phyloP scores from a whole-genome alignment of 257 asterid species.

The Ophiorrhiza pumila region DNA sequence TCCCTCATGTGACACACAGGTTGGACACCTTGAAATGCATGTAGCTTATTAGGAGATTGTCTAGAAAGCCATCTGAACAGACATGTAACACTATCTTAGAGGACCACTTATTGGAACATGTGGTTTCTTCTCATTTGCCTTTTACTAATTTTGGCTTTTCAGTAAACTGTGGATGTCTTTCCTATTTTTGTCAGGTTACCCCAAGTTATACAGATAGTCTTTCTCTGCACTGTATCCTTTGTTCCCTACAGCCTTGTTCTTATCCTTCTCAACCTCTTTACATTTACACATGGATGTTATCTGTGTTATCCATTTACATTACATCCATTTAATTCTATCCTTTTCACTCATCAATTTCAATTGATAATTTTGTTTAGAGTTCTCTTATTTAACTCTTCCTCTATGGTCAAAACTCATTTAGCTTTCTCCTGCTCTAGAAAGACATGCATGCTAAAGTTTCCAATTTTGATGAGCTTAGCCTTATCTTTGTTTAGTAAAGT shows the following conservation, averaged over 20 bases:
- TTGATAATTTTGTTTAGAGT: not conserved
- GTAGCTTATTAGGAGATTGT: not conserved
- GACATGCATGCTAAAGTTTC: not conserved
- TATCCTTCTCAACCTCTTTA: not conserved
- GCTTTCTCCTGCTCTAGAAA: not conserved
- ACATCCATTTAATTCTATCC: not conserved
- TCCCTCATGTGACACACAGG: too few relatives aligned
- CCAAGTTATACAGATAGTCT: not conserved
- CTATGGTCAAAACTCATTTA: not conserved
- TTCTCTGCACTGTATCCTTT: not conserved
- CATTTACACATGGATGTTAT: not conserved
- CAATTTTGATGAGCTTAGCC: too few relatives aligned
- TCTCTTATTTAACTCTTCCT: not conserved
- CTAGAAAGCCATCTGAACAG: not conserved
- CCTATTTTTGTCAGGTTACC: not conserved
- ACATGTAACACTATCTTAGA: not conserved
- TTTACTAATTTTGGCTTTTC: not conserved
- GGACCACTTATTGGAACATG: not conserved
- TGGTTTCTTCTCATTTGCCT: not conserved
- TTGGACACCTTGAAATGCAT: not conserved
- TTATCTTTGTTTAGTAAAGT: not conserved
- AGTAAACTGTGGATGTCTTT: not conserved
- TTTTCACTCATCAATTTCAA: not conserved
- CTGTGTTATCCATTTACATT: not conserved
- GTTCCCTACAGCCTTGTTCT: not conserved